phyloP scores from a whole-genome alignment of 2,329 filamentous ascomycete species.

The Ophiostoma novo-ulmi region DNA sequence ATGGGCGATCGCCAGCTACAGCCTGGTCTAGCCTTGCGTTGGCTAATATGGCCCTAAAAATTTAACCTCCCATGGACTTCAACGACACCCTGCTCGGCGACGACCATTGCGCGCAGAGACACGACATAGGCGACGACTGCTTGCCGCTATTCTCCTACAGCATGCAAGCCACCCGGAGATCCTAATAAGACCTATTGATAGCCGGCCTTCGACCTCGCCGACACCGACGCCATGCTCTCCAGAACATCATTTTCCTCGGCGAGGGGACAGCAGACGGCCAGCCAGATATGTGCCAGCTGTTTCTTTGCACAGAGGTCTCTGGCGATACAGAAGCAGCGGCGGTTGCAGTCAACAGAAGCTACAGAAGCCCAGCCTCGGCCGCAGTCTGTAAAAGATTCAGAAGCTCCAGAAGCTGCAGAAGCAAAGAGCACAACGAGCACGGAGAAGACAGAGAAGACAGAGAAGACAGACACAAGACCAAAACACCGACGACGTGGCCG shows the following conservation, averaged over 20 bases:
- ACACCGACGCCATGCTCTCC: conserved; percentile 1
- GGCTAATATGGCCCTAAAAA: neutral
- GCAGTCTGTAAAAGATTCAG: no score
- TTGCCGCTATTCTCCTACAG: no score
- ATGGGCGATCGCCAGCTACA: neutral
- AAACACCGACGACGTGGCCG: neutral
- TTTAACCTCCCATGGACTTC: neutral
- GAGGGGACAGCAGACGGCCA: neutral
- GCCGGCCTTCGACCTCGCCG: neutral
- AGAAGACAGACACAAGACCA: neutral
- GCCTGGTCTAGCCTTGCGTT: neutral
- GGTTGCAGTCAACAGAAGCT: neutral
- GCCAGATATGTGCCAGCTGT: neutral
- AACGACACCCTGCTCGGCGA: neutral
- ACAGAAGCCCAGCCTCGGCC: no score
- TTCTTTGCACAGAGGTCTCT: neutral
- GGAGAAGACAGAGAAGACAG: neutral
- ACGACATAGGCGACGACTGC: no score
- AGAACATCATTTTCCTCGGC: neutral
- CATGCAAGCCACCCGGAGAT: no score
- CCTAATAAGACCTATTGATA: neutral
- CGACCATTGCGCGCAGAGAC: neutral
- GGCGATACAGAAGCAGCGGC: neutral
- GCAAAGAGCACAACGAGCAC: neutral
- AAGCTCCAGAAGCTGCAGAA: neutral